These are phyloP conservation scores for Globisporangium megalacanthum DNA, from an alignment of 352 stramenopile species.

Conservation along the genomic window DNA sequence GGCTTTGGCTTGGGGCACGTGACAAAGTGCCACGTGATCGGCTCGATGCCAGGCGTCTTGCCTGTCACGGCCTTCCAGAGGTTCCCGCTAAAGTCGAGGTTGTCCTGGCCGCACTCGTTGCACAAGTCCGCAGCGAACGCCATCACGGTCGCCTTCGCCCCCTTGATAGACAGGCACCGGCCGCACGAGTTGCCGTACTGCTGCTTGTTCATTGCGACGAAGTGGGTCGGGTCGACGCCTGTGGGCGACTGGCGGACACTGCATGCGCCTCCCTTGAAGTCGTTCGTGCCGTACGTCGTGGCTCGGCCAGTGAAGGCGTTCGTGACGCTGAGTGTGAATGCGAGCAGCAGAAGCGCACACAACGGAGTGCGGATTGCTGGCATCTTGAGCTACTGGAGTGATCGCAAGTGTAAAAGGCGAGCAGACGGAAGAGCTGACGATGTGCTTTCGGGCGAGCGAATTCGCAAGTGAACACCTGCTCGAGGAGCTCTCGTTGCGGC, in stretches of 20 bases:
- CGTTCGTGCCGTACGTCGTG: slow-evolving; percentile 13
- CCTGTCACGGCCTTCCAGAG: slow-evolving; percentile 10
- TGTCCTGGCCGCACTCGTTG: slow-evolving; percentile 13
- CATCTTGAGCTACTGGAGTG: no score
- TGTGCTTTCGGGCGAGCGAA: no score
- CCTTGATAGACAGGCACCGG: slow-evolving; percentile 11
- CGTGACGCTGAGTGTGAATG: background rate
- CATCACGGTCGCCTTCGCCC: slow-evolving; percentile 10
- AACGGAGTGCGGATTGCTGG: background rate
- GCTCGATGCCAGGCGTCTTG: slow-evolving; percentile 10
- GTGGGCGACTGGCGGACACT: slow-evolving; percentile 8
- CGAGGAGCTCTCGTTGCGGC: no score
- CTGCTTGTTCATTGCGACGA: slow-evolving; percentile 14
- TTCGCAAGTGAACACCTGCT: no score
- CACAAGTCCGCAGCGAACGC: slow-evolving; percentile 11
- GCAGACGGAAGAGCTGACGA: no score
- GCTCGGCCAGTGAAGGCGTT: slow-evolving; percentile 5
- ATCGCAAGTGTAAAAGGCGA: no score
- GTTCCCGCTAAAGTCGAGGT: slow-evolving; percentile 13
- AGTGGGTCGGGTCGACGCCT: slow-evolving; percentile 3
- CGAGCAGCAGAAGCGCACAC: background rate
- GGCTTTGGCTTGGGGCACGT: slow-evolving; percentile 9
- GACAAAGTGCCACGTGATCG: slow-evolving; percentile 10
- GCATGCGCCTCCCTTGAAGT: slow-evolving; percentile 8
- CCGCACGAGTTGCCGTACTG: slow-evolving; percentile 11